A percentile compares a stretch with the other conserved stretches of the same genome.
Evolutionary conservation across 805 yeast species (phyloP).

Genomic region (Yarrowia deformans): DNA sequence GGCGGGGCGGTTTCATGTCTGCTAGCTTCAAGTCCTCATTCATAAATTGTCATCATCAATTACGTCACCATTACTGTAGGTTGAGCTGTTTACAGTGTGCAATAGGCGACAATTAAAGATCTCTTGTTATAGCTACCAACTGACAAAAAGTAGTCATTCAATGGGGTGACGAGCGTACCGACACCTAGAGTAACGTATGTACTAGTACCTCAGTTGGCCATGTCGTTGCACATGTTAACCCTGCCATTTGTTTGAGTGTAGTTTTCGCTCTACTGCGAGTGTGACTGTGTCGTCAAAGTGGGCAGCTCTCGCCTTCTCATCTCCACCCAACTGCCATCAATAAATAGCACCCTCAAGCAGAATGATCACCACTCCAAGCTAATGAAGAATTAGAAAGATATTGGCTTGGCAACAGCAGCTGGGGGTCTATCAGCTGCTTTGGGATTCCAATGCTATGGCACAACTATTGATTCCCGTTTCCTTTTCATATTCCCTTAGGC

Average conservation of each 20-base stretch:
- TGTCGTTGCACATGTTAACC: background rate
- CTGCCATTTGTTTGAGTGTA: too few relatives aligned
- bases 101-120: background rate
- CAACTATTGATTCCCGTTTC: background rate
- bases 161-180: background rate
- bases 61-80: background rate
- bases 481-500: constrained; percentile 6
- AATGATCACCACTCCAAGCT: constrained; percentile 20
- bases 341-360: too few relatives aligned
- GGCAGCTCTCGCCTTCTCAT: too few relatives aligned
- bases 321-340: too few relatives aligned
- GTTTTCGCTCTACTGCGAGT: too few relatives aligned
- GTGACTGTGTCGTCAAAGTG: too few relatives aligned
- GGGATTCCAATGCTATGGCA: background rate
- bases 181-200: too few relatives aligned
- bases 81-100: constrained; percentile 4
- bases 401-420: constrained; percentile 2
- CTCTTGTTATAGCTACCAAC: background rate
- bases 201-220: background rate
- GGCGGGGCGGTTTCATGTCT: background rate
- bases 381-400: background rate
- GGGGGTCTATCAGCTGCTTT: background rate
- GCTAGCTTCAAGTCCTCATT: too few relatives aligned
- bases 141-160: background rate
- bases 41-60: too few relatives aligned